These are phyloP conservation scores for Russula abietina DNA, from an alignment of 768 basidiomycete genomes.

Conservation along the genomic window DNA sequence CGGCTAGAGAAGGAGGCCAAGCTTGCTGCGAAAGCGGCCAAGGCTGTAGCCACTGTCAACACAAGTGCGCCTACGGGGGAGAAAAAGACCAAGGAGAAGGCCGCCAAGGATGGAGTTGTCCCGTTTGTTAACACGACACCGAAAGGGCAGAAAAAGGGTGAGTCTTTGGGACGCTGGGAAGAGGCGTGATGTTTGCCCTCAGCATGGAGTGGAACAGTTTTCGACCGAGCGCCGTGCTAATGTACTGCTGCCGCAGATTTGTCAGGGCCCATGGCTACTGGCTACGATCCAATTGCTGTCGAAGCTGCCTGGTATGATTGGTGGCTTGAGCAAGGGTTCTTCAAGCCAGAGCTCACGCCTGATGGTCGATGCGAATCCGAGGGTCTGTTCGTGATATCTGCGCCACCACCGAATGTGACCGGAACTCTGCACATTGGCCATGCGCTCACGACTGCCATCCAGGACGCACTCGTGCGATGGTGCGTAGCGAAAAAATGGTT, in stretches of 20 bases:
- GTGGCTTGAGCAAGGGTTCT: constrained; percentile 91
- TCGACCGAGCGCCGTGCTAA: not conserved
- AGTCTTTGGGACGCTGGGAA: constrained; percentile 16
- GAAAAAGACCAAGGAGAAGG: constrained; percentile 76
- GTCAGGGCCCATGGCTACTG: constrained; percentile 79
- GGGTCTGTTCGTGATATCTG: constrained; percentile 53
- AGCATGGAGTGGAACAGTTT: not conserved
- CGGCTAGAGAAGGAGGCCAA: constrained; percentile 74
- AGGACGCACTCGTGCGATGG: constrained; percentile 89
- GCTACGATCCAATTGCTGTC: constrained; percentile 92
- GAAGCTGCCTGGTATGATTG: constrained; percentile 98
- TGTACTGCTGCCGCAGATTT: constrained; percentile 49
- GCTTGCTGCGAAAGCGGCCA: constrained; percentile 57
- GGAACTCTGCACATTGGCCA: constrained; percentile 95
- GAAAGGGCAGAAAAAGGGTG: constrained; percentile 91
- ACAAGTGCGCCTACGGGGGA: constrained; percentile 40
- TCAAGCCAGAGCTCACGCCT: constrained; percentile 61
- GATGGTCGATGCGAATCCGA: constrained; percentile 57
- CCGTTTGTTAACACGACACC: constrained; percentile 88
- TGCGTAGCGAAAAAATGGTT: constrained; percentile 31
- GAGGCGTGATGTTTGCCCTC: not conserved
- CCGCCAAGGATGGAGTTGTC: constrained; percentile 60
- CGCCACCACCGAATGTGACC: constrained; percentile 95
- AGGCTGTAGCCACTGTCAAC: constrained; percentile 35
- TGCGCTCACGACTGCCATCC: constrained; percentile 84